Percentiles rank a stretch among this genome's conserved stretches.
These are phyloP conservation scores for Xylaria digitata DNA, from an alignment of 2,329 filamentous ascomycete species.

Conservation along the genomic window DNA sequence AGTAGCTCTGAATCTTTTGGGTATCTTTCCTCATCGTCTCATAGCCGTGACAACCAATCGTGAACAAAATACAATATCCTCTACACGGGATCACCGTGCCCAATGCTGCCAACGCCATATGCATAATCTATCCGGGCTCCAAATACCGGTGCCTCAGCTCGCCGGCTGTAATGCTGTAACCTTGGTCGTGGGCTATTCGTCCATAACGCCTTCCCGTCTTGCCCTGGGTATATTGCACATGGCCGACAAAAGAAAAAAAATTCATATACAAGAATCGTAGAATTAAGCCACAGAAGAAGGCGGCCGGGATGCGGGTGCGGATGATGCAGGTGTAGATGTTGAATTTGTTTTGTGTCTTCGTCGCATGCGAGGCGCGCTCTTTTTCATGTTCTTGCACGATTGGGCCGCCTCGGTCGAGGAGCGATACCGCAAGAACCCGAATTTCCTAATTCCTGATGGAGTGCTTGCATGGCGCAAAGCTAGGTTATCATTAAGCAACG, in stretches of 20 bases:
- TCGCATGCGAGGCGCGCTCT: slow-evolving; percentile 47
- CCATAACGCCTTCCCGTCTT: slow-evolving; percentile 38
- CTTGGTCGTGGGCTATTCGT: slow-evolving; percentile 21
- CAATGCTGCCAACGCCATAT: slow-evolving; percentile 41
- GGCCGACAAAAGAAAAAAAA: slow-evolving; percentile 31
- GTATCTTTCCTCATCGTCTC: slow-evolving; percentile 32
- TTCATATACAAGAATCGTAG: slow-evolving; percentile 27
- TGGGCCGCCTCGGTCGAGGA: slow-evolving; percentile 46
- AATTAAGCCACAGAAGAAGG: slow-evolving; percentile 31
- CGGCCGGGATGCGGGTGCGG: slow-evolving; percentile 29
- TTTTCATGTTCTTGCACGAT: slow-evolving; percentile 48
- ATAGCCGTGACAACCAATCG: slow-evolving; percentile 22
- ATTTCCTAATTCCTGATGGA: slow-evolving; percentile 44
- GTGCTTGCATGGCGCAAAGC: slow-evolving; percentile 42
- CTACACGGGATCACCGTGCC: slow-evolving; percentile 32
- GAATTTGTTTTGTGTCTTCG: slow-evolving; percentile 39
- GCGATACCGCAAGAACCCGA: slow-evolving; percentile 44
- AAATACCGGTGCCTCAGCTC: slow-evolving; percentile 31
- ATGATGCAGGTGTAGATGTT: slow-evolving; percentile 21
- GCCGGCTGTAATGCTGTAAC: slow-evolving; percentile 36
- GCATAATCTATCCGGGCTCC: slow-evolving; percentile 30
- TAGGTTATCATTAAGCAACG: slow-evolving; percentile 33
- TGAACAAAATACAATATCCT: slow-evolving; percentile 30
- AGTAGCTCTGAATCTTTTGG: slow-evolving; percentile 15
- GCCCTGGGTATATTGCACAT: slow-evolving; percentile 46